phyloP scores from a whole-genome alignment of 805 yeast genomes.

The Candida glaebosa region DNA sequence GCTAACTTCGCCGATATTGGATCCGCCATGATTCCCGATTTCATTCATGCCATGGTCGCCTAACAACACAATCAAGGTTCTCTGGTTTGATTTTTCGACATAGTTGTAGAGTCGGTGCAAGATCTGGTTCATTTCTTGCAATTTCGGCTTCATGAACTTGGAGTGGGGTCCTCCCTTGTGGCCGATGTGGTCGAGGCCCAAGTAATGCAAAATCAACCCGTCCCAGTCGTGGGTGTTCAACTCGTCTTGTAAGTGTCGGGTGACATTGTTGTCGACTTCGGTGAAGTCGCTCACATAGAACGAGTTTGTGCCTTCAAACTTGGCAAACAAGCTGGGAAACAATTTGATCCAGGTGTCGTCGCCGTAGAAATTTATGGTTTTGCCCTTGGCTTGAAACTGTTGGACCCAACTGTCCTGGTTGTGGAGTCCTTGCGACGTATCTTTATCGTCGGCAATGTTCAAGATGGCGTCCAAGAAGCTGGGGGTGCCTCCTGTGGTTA shows the following conservation, averaged over 20 bases:
- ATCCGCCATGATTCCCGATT: slow-evolving; percentile 95
- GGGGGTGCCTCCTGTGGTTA: slow-evolving; percentile 93
- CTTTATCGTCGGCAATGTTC: slow-evolving; percentile 89
- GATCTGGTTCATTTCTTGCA: slow-evolving; percentile 78
- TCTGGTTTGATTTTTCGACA: slow-evolving; percentile 13
- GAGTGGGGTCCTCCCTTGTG: slow-evolving; percentile 94
- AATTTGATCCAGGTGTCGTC: slow-evolving; percentile 97
- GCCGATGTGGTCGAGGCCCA: slow-evolving; percentile 96
- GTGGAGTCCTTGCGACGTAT: slow-evolving; percentile 59
- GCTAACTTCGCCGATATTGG: slow-evolving; percentile 87
- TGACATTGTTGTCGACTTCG: slow-evolving; percentile 90
- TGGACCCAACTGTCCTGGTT: slow-evolving; percentile 85
- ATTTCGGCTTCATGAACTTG: slow-evolving; percentile 76
- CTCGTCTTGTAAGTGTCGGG: slow-evolving; percentile 73
- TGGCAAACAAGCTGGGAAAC: slow-evolving; percentile 63
- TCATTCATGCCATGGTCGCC: slow-evolving; percentile 99
- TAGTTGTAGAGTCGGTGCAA: slow-evolving; percentile 47
- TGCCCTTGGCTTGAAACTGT: slow-evolving; percentile 49
- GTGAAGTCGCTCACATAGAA: slow-evolving; percentile 94
- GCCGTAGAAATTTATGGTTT: slow-evolving; percentile 78
- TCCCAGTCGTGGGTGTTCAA: slow-evolving; percentile 65
- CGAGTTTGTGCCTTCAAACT: slow-evolving; percentile 83
- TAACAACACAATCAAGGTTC: slow-evolving; percentile 66
- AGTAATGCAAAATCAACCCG: slow-evolving; percentile 78
- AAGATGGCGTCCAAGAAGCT: slow-evolving; percentile 90